phyloP scores from a whole-genome alignment of 306 rosid genomes.

The Glycine latifolia region DNA sequence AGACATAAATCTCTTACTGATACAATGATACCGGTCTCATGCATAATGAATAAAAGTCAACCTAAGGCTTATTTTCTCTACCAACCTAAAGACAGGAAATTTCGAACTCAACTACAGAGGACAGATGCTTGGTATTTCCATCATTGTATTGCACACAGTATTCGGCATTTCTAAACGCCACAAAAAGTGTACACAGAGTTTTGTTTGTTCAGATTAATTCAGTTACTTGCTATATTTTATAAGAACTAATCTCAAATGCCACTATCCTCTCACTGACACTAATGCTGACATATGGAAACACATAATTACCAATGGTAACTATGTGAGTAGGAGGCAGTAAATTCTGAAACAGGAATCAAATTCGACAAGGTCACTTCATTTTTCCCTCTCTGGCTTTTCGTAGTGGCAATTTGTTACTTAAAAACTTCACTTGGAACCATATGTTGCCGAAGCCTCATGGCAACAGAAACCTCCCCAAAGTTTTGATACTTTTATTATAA shows the following conservation, averaged over 20 bases:
- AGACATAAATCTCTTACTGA: background rate
- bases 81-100: background rate
- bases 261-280: background rate
- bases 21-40: no score
- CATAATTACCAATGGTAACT: background rate
- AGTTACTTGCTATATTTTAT: background rate
- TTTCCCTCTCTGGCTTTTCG: conserved; percentile 21
- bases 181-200: background rate
- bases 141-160: background rate
- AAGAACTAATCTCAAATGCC: conserved; percentile 4
- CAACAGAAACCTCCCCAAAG: background rate
- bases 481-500: conserved; percentile 7
- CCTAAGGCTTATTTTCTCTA: background rate
- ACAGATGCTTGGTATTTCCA: background rate
- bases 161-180: background rate
- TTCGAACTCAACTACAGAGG: background rate
- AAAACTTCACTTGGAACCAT: background rate
- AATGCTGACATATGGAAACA: background rate
- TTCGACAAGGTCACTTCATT: conserved; percentile 5
- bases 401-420: conserved; percentile 41
- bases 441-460: background rate
- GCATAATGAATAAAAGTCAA: background rate
- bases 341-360: conserved; percentile 26
- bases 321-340: conserved; percentile 15
- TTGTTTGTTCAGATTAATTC: background rate